Percentiles rank a stretch among this genome's conserved stretches.
phyloP scores from a whole-genome alignment of 495 filamentous ascomycete species.

The Chlorociboria aeruginascens region DNA sequence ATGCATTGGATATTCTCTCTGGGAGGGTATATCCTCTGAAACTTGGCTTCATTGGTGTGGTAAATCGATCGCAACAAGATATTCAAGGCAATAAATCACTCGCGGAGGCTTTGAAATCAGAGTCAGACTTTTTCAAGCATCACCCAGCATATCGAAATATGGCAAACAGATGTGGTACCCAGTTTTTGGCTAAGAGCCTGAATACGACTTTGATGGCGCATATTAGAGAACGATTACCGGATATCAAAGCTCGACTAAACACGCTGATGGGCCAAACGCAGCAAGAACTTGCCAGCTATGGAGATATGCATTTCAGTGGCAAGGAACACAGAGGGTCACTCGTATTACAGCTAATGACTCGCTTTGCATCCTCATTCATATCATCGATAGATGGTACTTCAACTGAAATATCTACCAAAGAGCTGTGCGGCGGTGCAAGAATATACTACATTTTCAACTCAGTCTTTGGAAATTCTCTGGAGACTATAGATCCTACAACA shows the following conservation, averaged over 20 bases:
- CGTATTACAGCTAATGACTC: slow-evolving; percentile 95
- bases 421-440: slow-evolving; percentile 89
- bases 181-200: slow-evolving; percentile 88
- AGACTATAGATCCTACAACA: slow-evolving; percentile 87
- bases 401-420: slow-evolving; percentile 96
- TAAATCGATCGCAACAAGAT: slow-evolving; percentile 97
- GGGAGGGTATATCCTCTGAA: slow-evolving; percentile 95
- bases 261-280: slow-evolving; percentile 99
- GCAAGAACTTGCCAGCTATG: slow-evolving; percentile 95
- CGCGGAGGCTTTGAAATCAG: slow-evolving; percentile 76
- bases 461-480: slow-evolving; percentile 93
- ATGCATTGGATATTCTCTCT: slow-evolving; percentile 92
- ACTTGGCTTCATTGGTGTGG: slow-evolving; percentile 94
- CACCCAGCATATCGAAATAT: slow-evolving; percentile 97
- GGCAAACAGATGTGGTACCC: slow-evolving; percentile 85
- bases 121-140: slow-evolving; percentile 91
- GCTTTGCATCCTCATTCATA: slow-evolving; percentile 95
- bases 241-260: slow-evolving; percentile 96
- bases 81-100: slow-evolving; percentile 92
- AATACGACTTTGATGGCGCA: slow-evolving; percentile 93
- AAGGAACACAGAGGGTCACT: slow-evolving; percentile 93
- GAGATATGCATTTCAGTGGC: slow-evolving; percentile 94
- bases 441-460: slow-evolving; percentile 99
- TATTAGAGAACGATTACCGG: slow-evolving; percentile 88
- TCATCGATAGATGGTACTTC: slow-evolving; percentile 98